Conservation (phyloP, 176 grass and related monocot genomes). For the Hordeum vulgare region MorexV3_pseudomolecules_assembly NC_058524.1:34117836-34118335, state of each 20-base stretch:
- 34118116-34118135: conserved; percentile 25
- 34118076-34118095: conserved; percentile 43
- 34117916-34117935: not conserved
- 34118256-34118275: not conserved
- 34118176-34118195: not conserved
- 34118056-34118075: conserved; percentile 35
- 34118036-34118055: conserved; percentile 30
- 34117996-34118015: conserved; percentile 13
- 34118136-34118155: not conserved
- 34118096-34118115: conserved; percentile 33
- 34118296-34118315: not conserved
- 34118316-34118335: too few species aligned
- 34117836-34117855: too few species aligned
- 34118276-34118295: not conserved
- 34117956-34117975: conserved; percentile 6
- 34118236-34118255: not conserved
- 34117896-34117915: not conserved
- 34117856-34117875: too few species aligned
- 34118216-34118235: not conserved
- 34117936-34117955: too few species aligned
- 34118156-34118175: not conserved
- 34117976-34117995: conserved; percentile 29
- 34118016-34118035: conserved; percentile 36
- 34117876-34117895: not conserved
- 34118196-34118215: not conserved